These are phyloP conservation scores for Phytophthora niederhauseri DNA, from an alignment of 352 stramenopile genomes.

Conservation along the genomic window DNA sequence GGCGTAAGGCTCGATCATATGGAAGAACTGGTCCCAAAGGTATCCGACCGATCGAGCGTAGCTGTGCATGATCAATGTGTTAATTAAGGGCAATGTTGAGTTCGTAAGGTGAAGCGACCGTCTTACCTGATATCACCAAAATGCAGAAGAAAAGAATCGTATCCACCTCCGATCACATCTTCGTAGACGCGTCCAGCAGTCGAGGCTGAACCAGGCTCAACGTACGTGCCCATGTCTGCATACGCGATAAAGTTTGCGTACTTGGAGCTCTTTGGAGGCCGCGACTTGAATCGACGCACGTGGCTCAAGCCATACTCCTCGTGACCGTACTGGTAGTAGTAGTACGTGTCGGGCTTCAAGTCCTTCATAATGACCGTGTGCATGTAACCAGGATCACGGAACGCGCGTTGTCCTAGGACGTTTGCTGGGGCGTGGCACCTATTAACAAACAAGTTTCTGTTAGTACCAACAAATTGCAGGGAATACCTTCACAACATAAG, in stretches of 20 bases:
- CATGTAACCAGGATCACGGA: conserved; percentile 67
- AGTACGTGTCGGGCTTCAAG: conserved; percentile 45
- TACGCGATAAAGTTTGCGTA: conserved; percentile 66
- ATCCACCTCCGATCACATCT: conserved; percentile 58
- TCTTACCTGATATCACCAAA: conserved; percentile 80
- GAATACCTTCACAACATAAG: neutral
- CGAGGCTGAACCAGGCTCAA: conserved; percentile 51
- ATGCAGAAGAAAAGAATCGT: conserved; percentile 76
- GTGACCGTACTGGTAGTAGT: conserved; percentile 75
- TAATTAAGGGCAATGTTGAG: no score
- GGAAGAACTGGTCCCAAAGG: conserved; percentile 81
- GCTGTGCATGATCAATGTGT: conserved; percentile 28
- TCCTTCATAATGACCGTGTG: conserved; percentile 63
- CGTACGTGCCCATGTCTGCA: conserved; percentile 62
- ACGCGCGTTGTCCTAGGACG: conserved; percentile 42
- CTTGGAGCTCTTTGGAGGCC: conserved; percentile 34
- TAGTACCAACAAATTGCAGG: conserved; percentile 1
- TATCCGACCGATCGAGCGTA: conserved; percentile 67
- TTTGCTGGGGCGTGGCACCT: conserved; percentile 70
- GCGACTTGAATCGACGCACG: conserved; percentile 47
- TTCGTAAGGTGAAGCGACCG: neutral
- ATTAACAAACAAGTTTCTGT: neutral
- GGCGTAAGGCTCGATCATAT: conserved; percentile 69
- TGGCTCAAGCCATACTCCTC: conserved; percentile 53
- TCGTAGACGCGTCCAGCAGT: conserved; percentile 62